Evolutionary conservation across 345 rosid genomes (phyloP), one percentile per base, ranked within the genome.

Genomic region (Hibiscus trionum): DNA sequence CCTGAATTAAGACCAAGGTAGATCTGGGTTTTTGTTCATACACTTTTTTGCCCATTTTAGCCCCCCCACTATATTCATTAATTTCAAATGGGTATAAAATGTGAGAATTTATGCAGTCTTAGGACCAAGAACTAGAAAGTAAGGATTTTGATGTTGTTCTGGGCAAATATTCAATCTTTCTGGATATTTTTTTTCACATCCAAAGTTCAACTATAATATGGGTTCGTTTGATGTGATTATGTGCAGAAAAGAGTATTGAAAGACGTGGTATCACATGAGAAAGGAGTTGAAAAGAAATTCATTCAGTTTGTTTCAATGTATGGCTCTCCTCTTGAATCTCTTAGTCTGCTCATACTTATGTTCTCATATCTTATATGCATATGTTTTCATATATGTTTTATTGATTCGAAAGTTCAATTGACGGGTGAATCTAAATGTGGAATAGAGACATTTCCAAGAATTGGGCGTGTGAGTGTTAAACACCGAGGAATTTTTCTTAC

Each of bases 301-400:
- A 84, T 95, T 80, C 96, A 90, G 91, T 92, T 71, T 93, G 97
- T 19, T 77, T 94, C 59, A 82, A 87, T 76, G 82, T 74, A 82
- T 67, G 97, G 98, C 69, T 91, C 95, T 47, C 90, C 96, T 58
- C 86, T 90, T 26, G 97, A 94, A 77, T 90, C 78, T 76, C 81
- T 93, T 77, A 97, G 93, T 90, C 17, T 68, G 80, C 26, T 39
- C 58, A 73, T 59, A 16, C 70, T 69, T 55, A 2, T 57, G 11
- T 27, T 69, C 66, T 55, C 14, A 2, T 27, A 8, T n/a, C 59
- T 39, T 71, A 59, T 67, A 47, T 1, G 67, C 59, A 10, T 33
- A 42, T 33, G 33, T 76, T 44, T 75, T 2, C 19, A 11, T 19
- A 2, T 21, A 31, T 52, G 12, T 44, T 73, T 65, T 64, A 24